Conservation (phyloP, 176 grass and related monocot species). For the Lolium multiflorum region DNA sequence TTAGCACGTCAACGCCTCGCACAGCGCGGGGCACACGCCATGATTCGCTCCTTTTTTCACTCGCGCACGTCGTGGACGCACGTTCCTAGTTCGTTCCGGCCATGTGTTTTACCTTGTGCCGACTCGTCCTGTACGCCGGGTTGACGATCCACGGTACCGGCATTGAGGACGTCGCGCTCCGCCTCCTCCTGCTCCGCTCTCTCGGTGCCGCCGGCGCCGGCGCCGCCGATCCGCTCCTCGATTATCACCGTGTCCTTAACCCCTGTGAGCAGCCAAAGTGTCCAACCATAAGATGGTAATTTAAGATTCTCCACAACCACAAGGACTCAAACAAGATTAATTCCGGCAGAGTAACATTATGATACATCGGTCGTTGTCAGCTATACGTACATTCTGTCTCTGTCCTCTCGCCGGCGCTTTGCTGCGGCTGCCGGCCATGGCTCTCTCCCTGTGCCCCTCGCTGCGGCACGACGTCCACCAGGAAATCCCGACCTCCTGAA, state of each 20-base stretch:
- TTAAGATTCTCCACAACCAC: no score
- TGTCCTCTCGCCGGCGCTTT: slow-evolving; percentile 22
- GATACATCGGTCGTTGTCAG: neutral
- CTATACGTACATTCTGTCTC: slow-evolving; percentile 18
- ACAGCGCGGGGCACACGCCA: neutral
- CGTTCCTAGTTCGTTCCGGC: neutral
- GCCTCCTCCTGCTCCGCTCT: slow-evolving; percentile 18
- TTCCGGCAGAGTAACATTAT: neutral
- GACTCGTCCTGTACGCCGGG: slow-evolving; percentile 30
- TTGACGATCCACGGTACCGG: neutral
- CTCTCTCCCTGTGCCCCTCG: neutral
- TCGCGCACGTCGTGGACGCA: neutral
- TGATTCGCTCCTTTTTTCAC: neutral
- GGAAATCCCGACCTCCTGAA: slow-evolving; percentile 46
- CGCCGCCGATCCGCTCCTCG: slow-evolving; percentile 20
- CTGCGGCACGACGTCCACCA: slow-evolving; percentile 45
- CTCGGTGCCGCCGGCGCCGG: slow-evolving; percentile 12
- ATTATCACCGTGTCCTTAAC: slow-evolving; percentile 44
- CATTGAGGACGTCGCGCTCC: neutral
- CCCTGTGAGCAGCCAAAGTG: slow-evolving; percentile 20
- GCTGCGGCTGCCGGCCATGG: neutral
- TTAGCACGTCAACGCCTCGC: slow-evolving; percentile 11
- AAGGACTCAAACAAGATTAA: neutral
- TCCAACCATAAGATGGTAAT: neutral
- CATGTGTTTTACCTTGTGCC: neutral